Evolutionary conservation across 1,284 basidiomycete species (phyloP), one percentile per base, ranked within the genome.

Genomic region (Amylostereum chailletii): DNA sequence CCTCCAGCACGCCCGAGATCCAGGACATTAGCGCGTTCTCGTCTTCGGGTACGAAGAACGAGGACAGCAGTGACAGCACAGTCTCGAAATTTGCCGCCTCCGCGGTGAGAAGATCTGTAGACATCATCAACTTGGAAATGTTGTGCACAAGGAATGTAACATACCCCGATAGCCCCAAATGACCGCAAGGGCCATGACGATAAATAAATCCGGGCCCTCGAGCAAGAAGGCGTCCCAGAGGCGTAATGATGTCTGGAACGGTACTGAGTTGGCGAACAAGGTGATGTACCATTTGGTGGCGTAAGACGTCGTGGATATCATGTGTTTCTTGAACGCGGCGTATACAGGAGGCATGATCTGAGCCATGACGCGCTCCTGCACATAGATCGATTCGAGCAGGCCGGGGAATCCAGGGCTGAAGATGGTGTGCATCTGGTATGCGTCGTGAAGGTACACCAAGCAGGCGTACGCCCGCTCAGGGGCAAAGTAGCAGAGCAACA

Each of bases 281-380:
- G 96, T 99, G 65, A 99, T 99, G 67, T 97, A 99, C 94, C 95
- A 99, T 66, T 97, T 97, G 1, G 95, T 98, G 33, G 93, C 95
- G 66, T 95, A 99, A 11, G 91, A 84, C 38, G 93, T 94, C 3
- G 90, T 92, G 4, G 87, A 89, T 55, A 99, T 87, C 77, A 82
- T 87, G 58, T 96, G 84, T 55, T 81, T 84, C 69, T 85, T 81
- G 66, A 98, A 91, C 19, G 86, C 81, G 32, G 71, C 72, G 58
- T 88, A 92, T n/a, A 99, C 85, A 33, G 81, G 81, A 0, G 96
- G 95, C 81, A 97, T 84, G 68, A 89, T 78, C 55, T 76, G 71
- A 64, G 92, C 81, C 62, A 86, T 86, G 42, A 98, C 75, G 42
- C 83, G 76, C 63, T 97, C 93, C 65, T 98, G 95, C 5, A 98